A percentile compares a stretch with the other conserved stretches of the same genome.
These are phyloP conservation scores for Postia placenta DNA, from an alignment of 768 basidiomycete genomes.

Conservation along the genomic window DNA sequence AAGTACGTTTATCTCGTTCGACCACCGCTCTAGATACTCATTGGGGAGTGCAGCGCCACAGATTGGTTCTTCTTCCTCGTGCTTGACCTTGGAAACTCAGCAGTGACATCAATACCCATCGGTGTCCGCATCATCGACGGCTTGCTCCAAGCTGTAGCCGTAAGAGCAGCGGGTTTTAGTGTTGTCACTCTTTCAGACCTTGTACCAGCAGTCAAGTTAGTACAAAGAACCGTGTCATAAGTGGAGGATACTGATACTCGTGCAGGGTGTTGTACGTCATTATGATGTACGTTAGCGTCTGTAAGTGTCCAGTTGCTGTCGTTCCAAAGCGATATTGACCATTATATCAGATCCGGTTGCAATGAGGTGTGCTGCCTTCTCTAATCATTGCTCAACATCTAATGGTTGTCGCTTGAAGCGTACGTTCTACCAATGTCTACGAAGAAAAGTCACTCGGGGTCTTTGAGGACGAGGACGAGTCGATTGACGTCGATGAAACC, in stretches of 20 bases:
- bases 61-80: conserved; percentile 92
- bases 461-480: conserved; percentile 42
- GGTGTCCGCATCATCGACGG: conserved; percentile 69
- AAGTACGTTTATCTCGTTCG: conserved; percentile 45
- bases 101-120: conserved; percentile 60
- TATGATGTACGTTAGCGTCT: conserved; percentile 91
- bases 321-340: conserved; percentile 4
- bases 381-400: neutral
- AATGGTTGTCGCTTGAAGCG: conserved; percentile 33
- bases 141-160: conserved; percentile 71
- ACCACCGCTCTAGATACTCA: neutral
- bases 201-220: conserved; percentile 86
- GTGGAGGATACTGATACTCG: neutral
- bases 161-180: conserved; percentile 83
- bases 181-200: conserved; percentile 68
- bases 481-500: conserved; percentile 29
- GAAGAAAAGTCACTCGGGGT: conserved; percentile 90
- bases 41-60: conserved; percentile 41
- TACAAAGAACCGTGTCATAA: neutral
- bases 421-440: conserved; percentile 91
- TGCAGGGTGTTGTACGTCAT: conserved; percentile 76
- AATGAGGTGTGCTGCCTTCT: conserved; percentile 48
- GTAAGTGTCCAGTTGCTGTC: conserved; percentile 35
- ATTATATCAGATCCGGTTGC: conserved; percentile 60
- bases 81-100: conserved; percentile 76